Evolutionary conservation across 495 filamentous ascomycete species (phyloP).

Genomic region (Hypoxylon intermedium): DNA sequence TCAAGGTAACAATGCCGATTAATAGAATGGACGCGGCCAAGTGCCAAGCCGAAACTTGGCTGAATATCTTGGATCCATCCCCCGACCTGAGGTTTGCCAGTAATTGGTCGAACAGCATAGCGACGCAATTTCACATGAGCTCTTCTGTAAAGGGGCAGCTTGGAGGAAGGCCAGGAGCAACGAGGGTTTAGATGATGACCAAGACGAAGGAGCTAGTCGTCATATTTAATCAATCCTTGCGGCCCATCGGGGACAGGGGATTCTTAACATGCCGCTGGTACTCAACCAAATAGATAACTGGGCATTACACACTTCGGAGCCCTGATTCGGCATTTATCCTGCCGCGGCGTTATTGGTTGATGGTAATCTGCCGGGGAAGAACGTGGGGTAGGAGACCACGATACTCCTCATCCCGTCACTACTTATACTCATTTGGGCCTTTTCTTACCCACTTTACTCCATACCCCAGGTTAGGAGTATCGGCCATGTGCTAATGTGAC

Average conservation of each 20-base stretch:
- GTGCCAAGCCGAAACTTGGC: slow-evolving; percentile 27
- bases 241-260: slow-evolving; percentile 9
- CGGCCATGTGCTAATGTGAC: slow-evolving; percentile 7
- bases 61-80: slow-evolving; percentile 12
- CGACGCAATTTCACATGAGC: not conserved
- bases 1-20: slow-evolving; percentile 41
- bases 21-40: slow-evolving; percentile 32
- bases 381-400: slow-evolving; percentile 38
- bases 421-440: slow-evolving; percentile 30
- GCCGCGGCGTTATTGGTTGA: slow-evolving; percentile 25
- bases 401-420: slow-evolving; percentile 34
- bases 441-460: slow-evolving; percentile 28
- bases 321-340: slow-evolving; percentile 39
- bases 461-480: slow-evolving; percentile 4
- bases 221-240: not conserved
- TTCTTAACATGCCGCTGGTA: slow-evolving; percentile 11
- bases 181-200: not conserved
- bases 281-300: slow-evolving; percentile 15
- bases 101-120: slow-evolving; percentile 36
- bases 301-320: slow-evolving; percentile 19
- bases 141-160: not conserved
- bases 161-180: not conserved
- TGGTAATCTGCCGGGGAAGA: slow-evolving; percentile 40
- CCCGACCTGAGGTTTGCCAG: slow-evolving; percentile 17
- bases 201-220: not conserved